A percentile compares a stretch with the other conserved stretches of the same genome.
phyloP scores from a whole-genome alignment of 192 early-diverging fungal genomes.

The Gamsiella multidivaricata region DNA sequence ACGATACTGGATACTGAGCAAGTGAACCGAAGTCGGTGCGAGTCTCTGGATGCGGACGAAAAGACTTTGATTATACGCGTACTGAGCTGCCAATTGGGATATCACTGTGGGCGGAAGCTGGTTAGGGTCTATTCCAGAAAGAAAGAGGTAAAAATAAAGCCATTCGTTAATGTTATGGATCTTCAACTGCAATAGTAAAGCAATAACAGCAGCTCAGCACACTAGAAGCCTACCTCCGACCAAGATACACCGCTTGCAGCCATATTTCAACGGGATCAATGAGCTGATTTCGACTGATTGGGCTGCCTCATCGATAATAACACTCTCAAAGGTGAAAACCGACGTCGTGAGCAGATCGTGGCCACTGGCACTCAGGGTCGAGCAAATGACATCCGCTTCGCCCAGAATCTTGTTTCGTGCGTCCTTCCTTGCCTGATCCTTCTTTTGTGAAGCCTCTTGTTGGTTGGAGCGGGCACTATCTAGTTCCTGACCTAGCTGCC shows the following conservation, averaged over 20 bases:
- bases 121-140: slow-evolving; percentile 86
- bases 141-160: too few species aligned
- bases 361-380: slow-evolving; percentile 88
- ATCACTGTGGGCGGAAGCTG: slow-evolving; percentile 94
- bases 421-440: slow-evolving; percentile 58
- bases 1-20: slow-evolving; percentile 95
- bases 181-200: too few species aligned
- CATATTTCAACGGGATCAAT: slow-evolving; percentile 89
- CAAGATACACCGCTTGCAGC: slow-evolving; percentile 82
- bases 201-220: not conserved
- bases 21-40: slow-evolving; percentile 70
- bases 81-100: slow-evolving; percentile 73
- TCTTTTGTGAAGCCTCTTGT: slow-evolving; percentile 52
- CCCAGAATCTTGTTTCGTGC: slow-evolving; percentile 74
- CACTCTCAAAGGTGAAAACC: slow-evolving; percentile 77
- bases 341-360: slow-evolving; percentile 81
- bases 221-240: slow-evolving; percentile 76
- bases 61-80: slow-evolving; percentile 86
- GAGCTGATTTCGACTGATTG: slow-evolving; percentile 90
- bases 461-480: slow-evolving; percentile 50
- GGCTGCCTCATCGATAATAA: slow-evolving; percentile 97
- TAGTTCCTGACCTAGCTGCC: slow-evolving; percentile 37
- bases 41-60: slow-evolving; percentile 88
- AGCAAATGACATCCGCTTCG: slow-evolving; percentile 85
- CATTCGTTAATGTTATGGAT: not conserved